A percentile compares a stretch with the other conserved stretches of the same genome.
Evolutionary conservation across 176 grass and related monocot genomes (phyloP).

Genomic region (Oryza punctata): DNA sequence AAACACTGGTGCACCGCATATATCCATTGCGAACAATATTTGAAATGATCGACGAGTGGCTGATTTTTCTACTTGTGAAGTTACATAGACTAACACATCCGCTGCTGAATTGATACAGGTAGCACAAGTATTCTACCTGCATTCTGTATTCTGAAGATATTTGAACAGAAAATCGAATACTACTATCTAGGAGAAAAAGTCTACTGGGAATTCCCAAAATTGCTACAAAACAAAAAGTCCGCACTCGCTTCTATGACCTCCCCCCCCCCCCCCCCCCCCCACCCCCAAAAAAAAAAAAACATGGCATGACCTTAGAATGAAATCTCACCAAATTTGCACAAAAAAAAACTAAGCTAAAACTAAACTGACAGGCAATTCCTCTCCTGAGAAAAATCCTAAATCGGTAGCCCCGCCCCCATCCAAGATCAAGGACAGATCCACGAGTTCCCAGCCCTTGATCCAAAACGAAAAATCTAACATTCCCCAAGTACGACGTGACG

Average conservation of each 20-base stretch:
- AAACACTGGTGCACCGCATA: too few species aligned
- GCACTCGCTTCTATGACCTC: neutral
- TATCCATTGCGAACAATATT: neutral
- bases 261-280: too few species aligned
- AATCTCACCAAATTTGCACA: neutral
- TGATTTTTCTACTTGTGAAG: neutral
- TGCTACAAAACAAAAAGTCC: neutral
- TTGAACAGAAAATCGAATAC: neutral
- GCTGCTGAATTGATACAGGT: too few species aligned
- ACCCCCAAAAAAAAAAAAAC: too few species aligned
- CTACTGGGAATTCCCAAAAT: neutral
- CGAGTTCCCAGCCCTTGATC: neutral
- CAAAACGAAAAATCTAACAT: neutral
- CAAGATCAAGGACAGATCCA: conserved; percentile 13
- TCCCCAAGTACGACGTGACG: neutral
- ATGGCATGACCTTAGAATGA: neutral
- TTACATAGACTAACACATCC: too few species aligned
- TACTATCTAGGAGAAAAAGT: neutral
- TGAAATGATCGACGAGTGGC: neutral
- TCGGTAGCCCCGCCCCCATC: neutral
- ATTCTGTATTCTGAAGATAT: neutral
- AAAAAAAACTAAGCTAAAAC: neutral
- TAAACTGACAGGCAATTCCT: neutral
- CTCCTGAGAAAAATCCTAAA: neutral
- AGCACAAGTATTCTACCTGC: too few species aligned